Evolutionary conservation across 768 basidiomycete species (phyloP).

Genomic region (Royoungia palumana): DNA sequence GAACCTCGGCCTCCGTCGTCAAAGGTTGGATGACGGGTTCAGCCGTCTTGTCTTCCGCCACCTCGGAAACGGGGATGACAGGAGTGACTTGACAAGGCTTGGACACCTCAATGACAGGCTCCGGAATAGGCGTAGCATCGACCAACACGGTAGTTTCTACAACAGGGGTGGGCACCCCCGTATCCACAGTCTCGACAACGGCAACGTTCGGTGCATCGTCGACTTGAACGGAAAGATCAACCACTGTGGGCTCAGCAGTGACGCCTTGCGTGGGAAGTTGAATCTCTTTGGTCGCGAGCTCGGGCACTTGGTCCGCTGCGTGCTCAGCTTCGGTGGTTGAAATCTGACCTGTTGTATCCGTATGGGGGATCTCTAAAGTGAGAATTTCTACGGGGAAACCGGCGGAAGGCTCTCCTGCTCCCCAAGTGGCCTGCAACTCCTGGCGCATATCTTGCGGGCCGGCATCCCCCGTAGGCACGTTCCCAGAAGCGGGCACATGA

Average conservation of each 20-base stretch:
- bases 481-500: not conserved
- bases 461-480: not conserved
- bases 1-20: not conserved
- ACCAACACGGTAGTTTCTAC: not conserved
- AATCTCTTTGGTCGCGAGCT: not conserved
- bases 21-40: not conserved
- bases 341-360: not conserved
- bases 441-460: not conserved
- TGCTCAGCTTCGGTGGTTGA: not conserved
- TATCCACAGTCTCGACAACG: not conserved
- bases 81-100: not conserved
- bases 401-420: not conserved
- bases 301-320: slow-evolving; percentile 5
- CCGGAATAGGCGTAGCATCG: slow-evolving; percentile 7
- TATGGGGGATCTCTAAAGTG: not conserved
- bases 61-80: not conserved
- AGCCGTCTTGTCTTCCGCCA: not conserved
- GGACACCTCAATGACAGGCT: not conserved
- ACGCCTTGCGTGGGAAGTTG: not conserved
- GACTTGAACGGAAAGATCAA: not conserved
- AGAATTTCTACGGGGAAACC: not conserved
- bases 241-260: not conserved
- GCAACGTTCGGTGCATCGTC: not conserved
- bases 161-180: not conserved
- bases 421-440: slow-evolving; percentile 1